Evolutionary conservation across 208 protist species (phyloP), one percentile per base, ranked within the genome.

Genomic region (Sergeia podlipaevii): DNA sequence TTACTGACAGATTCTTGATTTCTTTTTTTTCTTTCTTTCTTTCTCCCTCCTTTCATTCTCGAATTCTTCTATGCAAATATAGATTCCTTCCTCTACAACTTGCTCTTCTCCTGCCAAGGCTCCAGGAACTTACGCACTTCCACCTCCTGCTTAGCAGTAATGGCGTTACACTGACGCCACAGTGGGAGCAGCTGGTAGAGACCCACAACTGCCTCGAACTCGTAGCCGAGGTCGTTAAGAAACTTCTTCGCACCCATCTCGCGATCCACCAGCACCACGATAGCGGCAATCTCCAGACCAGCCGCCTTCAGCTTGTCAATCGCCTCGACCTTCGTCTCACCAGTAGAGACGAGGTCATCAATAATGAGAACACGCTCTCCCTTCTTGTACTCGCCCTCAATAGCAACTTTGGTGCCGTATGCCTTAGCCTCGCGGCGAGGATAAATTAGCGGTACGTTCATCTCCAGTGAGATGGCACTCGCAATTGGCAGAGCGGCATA

Each of bases 401-500:
- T 96, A 24, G 79, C 50, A 15, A 91, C 94, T 74, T 92, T 91
- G 10, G 96, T 98, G 58, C 96, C 96, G 65, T 98, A 98, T 41
- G 60, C 70, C 78, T 98, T 98, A 18, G 65, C 73, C 76, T 97
- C 93, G 20, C 95, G 95, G 42, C 93, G 82, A 6, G 81, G 76
- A 60, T 97, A 90, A 10, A 98, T 85, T 37, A 95, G 85, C 4
- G 93, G 88, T 7, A 91, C 60, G 51, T 85, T 78, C 71, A 96
- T 85, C 68, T 94, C 80, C 44, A 95, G 57, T 32, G 91, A 91
- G 46, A 98, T 96, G 30, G 76, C 82, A 32, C 85, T 94, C 15
- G 97, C 95, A 61, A 98, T 97, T 24, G 97, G 93, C 13, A 98
- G 73, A 5, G 96, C 97, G 10, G 91, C 93, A 74, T 98, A 98